phyloP scores from a whole-genome alignment of 495 filamentous ascomycete genomes.

The Tuber borchii region DNA sequence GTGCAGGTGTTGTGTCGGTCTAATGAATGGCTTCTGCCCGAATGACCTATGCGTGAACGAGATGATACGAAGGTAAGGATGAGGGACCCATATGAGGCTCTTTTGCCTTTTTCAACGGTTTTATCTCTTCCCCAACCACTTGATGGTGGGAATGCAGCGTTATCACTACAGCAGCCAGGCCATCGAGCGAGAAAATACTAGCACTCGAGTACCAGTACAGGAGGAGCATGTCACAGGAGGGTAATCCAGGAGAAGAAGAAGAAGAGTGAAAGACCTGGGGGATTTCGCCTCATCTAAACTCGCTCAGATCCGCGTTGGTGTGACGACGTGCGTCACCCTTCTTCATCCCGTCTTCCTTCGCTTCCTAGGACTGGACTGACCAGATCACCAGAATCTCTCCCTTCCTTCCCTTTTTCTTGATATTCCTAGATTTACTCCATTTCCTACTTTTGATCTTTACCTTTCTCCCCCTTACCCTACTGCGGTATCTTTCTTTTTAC shows the following conservation, averaged over 20 bases:
- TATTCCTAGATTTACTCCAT: background rate
- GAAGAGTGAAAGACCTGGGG: background rate
- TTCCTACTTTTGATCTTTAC: background rate
- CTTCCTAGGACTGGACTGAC: background rate
- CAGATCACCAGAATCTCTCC: background rate
- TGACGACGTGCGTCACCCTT: background rate
- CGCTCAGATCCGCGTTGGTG: background rate
- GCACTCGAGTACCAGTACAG: too few relatives aligned
- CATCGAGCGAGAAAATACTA: too few relatives aligned
- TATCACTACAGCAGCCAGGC: too few relatives aligned
- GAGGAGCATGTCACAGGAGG: background rate
- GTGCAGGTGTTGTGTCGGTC: background rate
- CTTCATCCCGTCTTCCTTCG: background rate
- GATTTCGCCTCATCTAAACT: background rate
- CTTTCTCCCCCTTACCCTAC: constrained; percentile 24
- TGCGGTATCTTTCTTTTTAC: constrained; percentile 17
- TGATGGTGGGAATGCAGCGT: background rate
- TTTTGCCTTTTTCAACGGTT: background rate
- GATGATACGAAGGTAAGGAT: background rate
- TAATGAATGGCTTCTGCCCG: background rate
- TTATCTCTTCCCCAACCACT: background rate
- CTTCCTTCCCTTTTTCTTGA: background rate
- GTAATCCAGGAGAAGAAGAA: background rate
- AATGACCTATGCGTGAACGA: background rate
- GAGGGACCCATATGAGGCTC: background rate